Evolutionary conservation across 1,139 yeast genomes (phyloP), one percentile per base, ranked within the genome.

Genomic region (Pichia sp.): DNA sequence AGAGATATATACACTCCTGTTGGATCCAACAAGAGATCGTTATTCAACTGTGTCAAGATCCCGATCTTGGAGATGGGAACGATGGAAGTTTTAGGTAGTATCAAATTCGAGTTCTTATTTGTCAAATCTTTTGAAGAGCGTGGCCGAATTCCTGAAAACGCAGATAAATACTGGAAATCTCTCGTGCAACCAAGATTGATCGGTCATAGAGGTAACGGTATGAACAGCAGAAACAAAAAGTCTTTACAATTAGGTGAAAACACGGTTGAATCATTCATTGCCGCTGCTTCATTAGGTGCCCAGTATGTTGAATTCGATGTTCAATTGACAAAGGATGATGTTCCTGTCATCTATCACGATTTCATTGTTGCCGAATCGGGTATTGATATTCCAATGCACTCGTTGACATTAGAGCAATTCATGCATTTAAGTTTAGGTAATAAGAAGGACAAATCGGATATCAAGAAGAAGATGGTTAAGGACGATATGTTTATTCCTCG

Each of bases 141-240:
- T 10, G 76, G 79, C 31, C 80, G 86, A 82, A 77, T 78, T 9
- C 68, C 86, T 21, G 79, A 77, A 40, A 76, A 86, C 59, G 79
- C 91, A 2, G 87, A 88, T 47, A 85, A 95, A 1, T 91, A 90
- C 67, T 93, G 98, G 98, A 88, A 87, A 62, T 89, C 93, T 34
- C 71, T 89, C 52, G 91, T 85, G 4, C 81, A 94, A 0, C 88
- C 97, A 2, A 75, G 96, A 53, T 96, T 93, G 33, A 93, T 93
- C 68, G 99, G 99, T 2, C 99, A 93, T 63, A 80, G 99, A 60
- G 99, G 99, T 8, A 72, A 90, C 56, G 99, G 99, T 55, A 91
- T 90, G 70, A 93, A 93, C 67, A 77, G 80, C 53, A 58, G 69
- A 19, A 76, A 78, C 42, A 77, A 84, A 45, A 83, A 81, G 54